Evolutionary conservation across 2,329 filamentous ascomycete genomes (phyloP), one percentile per base, ranked within the genome.

Genomic region (Pseudogymnoascus destructans): DNA sequence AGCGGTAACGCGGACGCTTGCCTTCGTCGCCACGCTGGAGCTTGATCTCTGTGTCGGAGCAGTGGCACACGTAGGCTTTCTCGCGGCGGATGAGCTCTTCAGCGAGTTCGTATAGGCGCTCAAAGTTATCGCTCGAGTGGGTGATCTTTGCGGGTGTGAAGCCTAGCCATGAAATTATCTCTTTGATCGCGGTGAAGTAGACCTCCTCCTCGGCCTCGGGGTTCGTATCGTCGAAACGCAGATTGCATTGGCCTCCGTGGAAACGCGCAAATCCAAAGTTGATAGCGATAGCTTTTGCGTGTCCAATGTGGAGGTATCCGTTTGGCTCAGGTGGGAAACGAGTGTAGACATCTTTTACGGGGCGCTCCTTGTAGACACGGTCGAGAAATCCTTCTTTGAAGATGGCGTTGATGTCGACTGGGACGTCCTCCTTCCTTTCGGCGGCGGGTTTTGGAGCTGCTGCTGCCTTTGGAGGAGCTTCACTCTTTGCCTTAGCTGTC

Each of bases 161-260:
- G 5, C 85, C 87, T 5, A 96, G 77, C 93, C 93, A 97, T 64
- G 78, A 73, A 56, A 96, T 80, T 69, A 92, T 89, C 62, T 96
- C 89, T 66, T 89, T 77, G 64, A 97, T 97, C n/a, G 89, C 86
- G 9, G 79, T 80, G 68, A 95, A 95, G 72, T 91, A 97, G 60
- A 85, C 79, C 72, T 95, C 88, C 70, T 96, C 87, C 71, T 97
- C 93, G 54, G 87, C 88, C 63, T 91, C 89, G 1, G 93, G 93
- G 70, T 97, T 97, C 11, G 93, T 97, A 67, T 97, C 93, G 70
- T 97, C 93, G 70, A 88, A 95, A 66, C 92, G 80, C 61, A 90
- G 73, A 67, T 86, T 85, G 71, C 82, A 87, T 23, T 67, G 61
- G 63, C 59, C 42, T 33, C 86, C 86, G 69, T 95, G 87, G 68